Percentiles rank a stretch among this genome's conserved stretches.
Conservation (phyloP, 495 filamentous ascomycete species). For the Xylaria flabelliformis region DNA sequence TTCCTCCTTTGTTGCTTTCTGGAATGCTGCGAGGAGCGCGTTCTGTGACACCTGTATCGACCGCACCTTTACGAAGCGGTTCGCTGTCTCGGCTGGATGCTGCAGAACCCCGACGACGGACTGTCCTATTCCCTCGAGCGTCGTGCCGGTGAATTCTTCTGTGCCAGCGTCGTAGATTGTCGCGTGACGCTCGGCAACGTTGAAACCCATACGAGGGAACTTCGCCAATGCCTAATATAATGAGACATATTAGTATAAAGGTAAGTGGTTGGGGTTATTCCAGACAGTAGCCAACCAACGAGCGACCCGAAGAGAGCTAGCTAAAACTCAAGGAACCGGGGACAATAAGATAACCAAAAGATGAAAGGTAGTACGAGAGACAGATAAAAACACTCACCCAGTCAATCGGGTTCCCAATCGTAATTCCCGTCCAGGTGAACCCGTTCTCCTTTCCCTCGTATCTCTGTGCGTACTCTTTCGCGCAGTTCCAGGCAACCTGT, state of each 20-base stretch:
- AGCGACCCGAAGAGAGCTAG: neutral
- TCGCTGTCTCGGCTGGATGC: constrained; percentile 51
- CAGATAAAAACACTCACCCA: constrained; percentile 39
- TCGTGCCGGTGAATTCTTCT: constrained; percentile 50
- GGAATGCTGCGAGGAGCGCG: constrained; percentile 48
- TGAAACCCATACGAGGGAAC: constrained; percentile 46
- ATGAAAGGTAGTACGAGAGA: neutral
- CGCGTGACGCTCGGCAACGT: constrained; percentile 44
- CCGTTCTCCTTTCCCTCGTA: constrained; percentile 28
- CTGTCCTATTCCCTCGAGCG: constrained; percentile 49
- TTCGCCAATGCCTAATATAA: constrained; percentile 31
- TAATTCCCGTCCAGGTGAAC: constrained; percentile 52
- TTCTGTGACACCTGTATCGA: constrained; percentile 50
- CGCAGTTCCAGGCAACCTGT: constrained; percentile 38
- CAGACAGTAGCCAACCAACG: neutral
- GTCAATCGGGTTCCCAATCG: constrained; percentile 50
- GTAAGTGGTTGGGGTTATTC: neutral
- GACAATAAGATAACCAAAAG: neutral
- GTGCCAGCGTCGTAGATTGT: constrained; percentile 56
- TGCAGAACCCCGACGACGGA: constrained; percentile 51
- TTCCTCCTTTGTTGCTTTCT: constrained; percentile 35
- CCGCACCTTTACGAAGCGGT: constrained; percentile 50
- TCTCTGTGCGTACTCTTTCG: constrained; percentile 43
- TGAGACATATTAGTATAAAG: neutral
- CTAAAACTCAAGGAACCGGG: neutral